Conservation (phyloP, 192 early-diverging fungal species). For the Spizellomyces punctatus region DNA sequence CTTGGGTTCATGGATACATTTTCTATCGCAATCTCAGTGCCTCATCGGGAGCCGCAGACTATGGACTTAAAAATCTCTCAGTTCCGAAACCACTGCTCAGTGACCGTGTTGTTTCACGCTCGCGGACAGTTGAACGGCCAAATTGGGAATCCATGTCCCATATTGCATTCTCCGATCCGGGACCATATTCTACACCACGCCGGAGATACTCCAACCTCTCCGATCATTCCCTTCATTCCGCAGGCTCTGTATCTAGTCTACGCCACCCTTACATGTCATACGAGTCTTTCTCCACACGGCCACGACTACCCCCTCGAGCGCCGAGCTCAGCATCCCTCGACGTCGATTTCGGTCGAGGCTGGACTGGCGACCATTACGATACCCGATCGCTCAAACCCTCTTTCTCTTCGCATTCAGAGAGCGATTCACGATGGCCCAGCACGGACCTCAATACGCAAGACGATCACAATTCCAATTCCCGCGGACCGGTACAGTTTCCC, state of each 20-base stretch:
- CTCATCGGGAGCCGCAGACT: constrained; percentile 1
- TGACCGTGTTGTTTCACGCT: constrained; percentile 13
- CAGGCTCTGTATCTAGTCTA: too few relatives aligned
- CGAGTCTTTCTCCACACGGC: constrained; percentile 16
- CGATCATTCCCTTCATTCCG: background rate
- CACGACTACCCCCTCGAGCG: constrained; percentile 16
- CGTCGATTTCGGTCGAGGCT: constrained; percentile 8
- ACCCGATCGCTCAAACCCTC: too few relatives aligned
- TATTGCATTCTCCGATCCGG: background rate
- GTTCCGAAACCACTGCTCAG: constrained; percentile 7
- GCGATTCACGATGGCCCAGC: too few relatives aligned
- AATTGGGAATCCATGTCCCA: background rate
- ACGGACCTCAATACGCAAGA: too few relatives aligned
- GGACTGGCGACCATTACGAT: background rate
- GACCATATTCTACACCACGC: background rate
- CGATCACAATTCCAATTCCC: too few relatives aligned
- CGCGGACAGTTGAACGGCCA: constrained; percentile 12
- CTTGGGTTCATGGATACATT: constrained; percentile 38
- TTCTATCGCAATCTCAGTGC: constrained; percentile 42
- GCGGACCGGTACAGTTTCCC: too few relatives aligned
- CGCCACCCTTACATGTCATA: too few relatives aligned
- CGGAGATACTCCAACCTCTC: background rate
- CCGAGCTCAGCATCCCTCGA: background rate
- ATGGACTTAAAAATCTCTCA: constrained; percentile 21
- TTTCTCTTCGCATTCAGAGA: too few relatives aligned